Evolutionary conservation across 1,139 yeast species (phyloP).

Genomic region (Ogataea hybrid): DNA sequence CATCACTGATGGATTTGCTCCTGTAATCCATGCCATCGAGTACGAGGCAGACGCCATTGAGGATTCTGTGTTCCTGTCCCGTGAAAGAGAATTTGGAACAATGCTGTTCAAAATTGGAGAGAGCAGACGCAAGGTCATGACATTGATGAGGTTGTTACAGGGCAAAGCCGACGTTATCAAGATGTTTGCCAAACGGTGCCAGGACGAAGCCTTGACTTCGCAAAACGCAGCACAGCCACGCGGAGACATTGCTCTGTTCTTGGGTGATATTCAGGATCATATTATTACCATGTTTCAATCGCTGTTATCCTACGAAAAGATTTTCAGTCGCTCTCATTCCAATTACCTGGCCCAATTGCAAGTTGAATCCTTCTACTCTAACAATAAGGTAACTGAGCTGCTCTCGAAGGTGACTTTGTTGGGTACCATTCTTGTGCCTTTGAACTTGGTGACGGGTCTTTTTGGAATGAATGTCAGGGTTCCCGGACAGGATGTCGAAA

Average conservation of each 20-base stretch:
- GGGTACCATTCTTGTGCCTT: constrained; percentile 89
- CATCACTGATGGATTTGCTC: constrained; percentile 91
- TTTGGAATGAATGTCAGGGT: constrained; percentile 95
- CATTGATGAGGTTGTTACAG: constrained; percentile 81
- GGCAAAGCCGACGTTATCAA: constrained; percentile 97
- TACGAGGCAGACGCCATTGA: constrained; percentile 91
- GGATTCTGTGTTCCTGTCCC: constrained; percentile 69
- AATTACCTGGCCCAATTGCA: constrained; percentile 92
- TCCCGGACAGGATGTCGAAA: constrained; percentile 59
- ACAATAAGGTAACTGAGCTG: constrained; percentile 80
- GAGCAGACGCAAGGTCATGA: constrained; percentile 87
- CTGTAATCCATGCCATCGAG: constrained; percentile 82
- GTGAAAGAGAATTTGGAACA: constrained; percentile 62
- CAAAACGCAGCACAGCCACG: constrained; percentile 56
- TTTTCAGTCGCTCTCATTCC: constrained; percentile 86
- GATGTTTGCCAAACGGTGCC: constrained; percentile 96
- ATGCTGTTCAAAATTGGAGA: constrained; percentile 86
- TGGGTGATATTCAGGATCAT: constrained; percentile 98
- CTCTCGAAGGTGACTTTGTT: constrained; percentile 84
- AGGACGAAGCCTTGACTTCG: constrained; percentile 49
- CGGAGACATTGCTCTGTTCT: constrained; percentile 79
- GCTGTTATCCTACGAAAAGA: constrained; percentile 84
- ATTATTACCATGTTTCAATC: constrained; percentile 94
- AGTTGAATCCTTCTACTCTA: constrained; percentile 85
- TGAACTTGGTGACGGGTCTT: constrained; percentile 86